phyloP scores from a whole-genome alignment of 148 eudicot genomes.

The Rhododendron henanense region DNA sequence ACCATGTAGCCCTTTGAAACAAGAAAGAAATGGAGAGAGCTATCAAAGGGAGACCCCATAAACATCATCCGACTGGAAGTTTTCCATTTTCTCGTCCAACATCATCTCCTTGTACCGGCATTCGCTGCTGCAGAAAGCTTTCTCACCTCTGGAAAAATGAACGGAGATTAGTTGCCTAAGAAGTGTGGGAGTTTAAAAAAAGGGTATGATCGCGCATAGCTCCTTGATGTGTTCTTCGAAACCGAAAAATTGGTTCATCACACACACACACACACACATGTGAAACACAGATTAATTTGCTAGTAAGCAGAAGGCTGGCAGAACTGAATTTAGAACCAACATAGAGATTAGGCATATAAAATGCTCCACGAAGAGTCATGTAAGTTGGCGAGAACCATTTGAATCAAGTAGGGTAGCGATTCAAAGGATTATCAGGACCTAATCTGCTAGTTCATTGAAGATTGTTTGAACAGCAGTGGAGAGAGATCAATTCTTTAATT shows the following conservation, averaged over 20 bases:
- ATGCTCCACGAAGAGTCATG: neutral
- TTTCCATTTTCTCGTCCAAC: slow-evolving; percentile 37
- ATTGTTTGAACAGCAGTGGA: neutral
- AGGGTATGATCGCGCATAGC: neutral
- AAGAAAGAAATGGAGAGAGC: neutral
- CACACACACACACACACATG: too few relatives aligned
- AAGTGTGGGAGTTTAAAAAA: neutral
- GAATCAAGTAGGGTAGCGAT: neutral
- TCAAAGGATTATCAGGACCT: neutral
- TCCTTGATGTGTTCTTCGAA: neutral
- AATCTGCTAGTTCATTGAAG: neutral
- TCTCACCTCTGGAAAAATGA: slow-evolving; percentile 51
- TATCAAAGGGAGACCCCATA: slow-evolving; percentile 9
- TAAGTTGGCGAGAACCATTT: neutral
- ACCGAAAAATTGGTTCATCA: neutral
- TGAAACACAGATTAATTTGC: neutral
- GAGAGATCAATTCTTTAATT: neutral
- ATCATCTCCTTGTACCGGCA: slow-evolving; percentile 50
- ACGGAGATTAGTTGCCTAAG: neutral
- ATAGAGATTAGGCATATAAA: neutral
- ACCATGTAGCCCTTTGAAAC: neutral
- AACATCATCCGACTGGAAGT: slow-evolving; percentile 23
- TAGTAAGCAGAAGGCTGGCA: neutral
- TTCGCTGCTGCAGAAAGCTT: slow-evolving; percentile 59
- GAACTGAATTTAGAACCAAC: neutral